A percentile compares a stretch with the other conserved stretches of the same genome.
Conservation (phyloP, 1,139 yeast genomes). For the Debaryomyces sp. region DNA sequence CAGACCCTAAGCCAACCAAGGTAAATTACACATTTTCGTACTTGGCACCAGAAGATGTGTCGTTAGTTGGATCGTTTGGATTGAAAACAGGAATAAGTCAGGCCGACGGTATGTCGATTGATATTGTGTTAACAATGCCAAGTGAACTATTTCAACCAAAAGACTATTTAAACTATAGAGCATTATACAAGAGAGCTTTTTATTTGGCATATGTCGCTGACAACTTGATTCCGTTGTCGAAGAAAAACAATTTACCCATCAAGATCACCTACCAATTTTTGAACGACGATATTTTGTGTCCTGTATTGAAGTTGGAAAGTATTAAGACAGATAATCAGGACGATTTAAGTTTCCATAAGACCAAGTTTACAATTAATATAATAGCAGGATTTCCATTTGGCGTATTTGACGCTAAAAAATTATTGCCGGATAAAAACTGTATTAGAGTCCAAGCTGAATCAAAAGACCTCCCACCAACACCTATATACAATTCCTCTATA, state of each 20-base stretch:
- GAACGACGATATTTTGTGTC: constrained; percentile 69
- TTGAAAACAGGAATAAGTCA: constrained; percentile 69
- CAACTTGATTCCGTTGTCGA: constrained; percentile 56
- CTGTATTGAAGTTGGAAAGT: constrained; percentile 59
- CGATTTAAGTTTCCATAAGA: constrained; percentile 61
- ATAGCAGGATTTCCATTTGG: constrained; percentile 74
- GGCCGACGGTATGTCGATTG: constrained; percentile 63
- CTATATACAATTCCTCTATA: constrained; percentile 80
- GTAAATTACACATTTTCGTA: constrained; percentile 73
- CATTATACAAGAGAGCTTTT: constrained; percentile 85
- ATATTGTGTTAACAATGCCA: constrained; percentile 85
- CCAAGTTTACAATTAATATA: constrained; percentile 71
- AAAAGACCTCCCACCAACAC: constrained; percentile 70
- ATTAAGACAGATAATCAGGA: constrained; percentile 49
- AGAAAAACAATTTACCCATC: constrained; percentile 57
- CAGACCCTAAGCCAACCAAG: constrained; percentile 80
- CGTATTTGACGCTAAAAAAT: constrained; percentile 71
- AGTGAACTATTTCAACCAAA: constrained; percentile 71
- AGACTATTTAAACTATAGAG: constrained; percentile 88
- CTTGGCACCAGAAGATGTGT: constrained; percentile 71
- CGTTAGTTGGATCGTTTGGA: constrained; percentile 88
- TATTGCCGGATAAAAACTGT: constrained; percentile 77
- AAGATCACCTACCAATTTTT: constrained; percentile 58
- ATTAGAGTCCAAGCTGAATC: constrained; percentile 64
- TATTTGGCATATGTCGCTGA: constrained; percentile 79